These are phyloP conservation scores for Fusarium staphyleae DNA, from an alignment of 2,329 filamentous ascomycete species.

Conservation along the genomic window DNA sequence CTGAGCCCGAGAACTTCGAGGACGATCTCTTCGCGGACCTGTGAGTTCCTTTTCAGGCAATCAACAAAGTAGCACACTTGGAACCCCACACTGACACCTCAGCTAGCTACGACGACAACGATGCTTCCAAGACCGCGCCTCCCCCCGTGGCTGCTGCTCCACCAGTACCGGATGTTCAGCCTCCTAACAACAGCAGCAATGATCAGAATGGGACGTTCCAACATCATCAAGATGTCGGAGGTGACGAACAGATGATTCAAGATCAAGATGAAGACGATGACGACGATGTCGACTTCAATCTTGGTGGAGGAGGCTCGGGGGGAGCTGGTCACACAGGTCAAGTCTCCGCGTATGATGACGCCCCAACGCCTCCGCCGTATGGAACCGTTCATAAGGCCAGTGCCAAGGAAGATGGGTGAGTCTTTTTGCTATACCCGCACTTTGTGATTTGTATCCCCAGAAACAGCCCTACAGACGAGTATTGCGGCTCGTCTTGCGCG, in stretches of 20 bases:
- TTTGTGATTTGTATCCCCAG: constrained; percentile 36
- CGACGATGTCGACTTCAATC: constrained; percentile 66
- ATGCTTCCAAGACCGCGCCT: constrained; percentile 52
- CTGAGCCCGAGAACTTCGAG: constrained; percentile 82
- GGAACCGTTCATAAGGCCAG: constrained; percentile 63
- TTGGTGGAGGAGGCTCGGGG: constrained; percentile 52
- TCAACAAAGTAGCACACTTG: not conserved
- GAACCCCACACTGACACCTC: constrained; percentile 11
- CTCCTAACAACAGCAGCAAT: constrained; percentile 37
- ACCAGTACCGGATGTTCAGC: constrained; percentile 39
- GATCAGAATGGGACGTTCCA: constrained; percentile 33
- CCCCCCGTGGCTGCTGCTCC: constrained; percentile 41
- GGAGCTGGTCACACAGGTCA: constrained; percentile 44
- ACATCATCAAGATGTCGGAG: constrained; percentile 36
- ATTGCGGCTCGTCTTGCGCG: constrained; percentile 20
- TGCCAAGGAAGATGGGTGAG: constrained; percentile 62
- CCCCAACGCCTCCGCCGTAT: constrained; percentile 44
- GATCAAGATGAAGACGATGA: constrained; percentile 60
- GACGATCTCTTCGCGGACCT: constrained; percentile 96
- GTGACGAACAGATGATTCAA: constrained; percentile 53
- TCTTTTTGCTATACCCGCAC: constrained; percentile 34
- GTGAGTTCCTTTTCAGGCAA: constrained; percentile 60
- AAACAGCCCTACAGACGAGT: constrained; percentile 16
- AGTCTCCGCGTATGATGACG: constrained; percentile 41
- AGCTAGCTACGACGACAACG: constrained; percentile 71